Conservation (phyloP, 2,329 filamentous ascomycete species). For the Elsinoe perseae region DNA sequence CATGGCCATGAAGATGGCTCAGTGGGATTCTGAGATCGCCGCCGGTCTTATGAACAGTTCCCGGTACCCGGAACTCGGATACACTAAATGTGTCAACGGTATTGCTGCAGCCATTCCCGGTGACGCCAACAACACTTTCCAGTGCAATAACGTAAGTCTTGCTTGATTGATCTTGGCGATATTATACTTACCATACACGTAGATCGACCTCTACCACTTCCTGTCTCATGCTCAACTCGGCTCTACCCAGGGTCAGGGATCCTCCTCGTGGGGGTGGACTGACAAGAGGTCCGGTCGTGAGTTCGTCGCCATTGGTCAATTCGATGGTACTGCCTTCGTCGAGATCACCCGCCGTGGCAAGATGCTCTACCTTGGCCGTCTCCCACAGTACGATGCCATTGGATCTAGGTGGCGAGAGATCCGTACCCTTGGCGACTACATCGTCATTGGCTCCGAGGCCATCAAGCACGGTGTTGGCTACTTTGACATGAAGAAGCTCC, state of each 20-base stretch:
- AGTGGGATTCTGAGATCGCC: conserved; percentile 31
- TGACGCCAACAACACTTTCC: conserved; percentile 43
- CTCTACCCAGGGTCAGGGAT: conserved; percentile 37
- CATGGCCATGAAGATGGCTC: conserved; percentile 25
- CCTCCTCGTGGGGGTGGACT: conserved; percentile 49
- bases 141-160: conserved; percentile 34
- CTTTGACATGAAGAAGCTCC: conserved; percentile 54
- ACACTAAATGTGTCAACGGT: conserved; percentile 37
- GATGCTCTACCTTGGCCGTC: conserved; percentile 46
- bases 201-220: conserved; percentile 49
- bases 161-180: not conserved
- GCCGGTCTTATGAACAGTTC: conserved; percentile 32
- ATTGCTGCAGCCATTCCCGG: conserved; percentile 40
- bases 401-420: conserved; percentile 49
- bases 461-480: conserved; percentile 51
- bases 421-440: conserved; percentile 36
- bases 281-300: conserved; percentile 46
- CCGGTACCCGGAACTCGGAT: conserved; percentile 34
- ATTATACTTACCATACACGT: not conserved
- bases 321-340: conserved; percentile 48
- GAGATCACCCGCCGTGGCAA: conserved; percentile 47
- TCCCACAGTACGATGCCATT: conserved; percentile 41
- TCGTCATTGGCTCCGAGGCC: conserved; percentile 41
- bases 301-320: conserved; percentile 48
- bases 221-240: conserved; percentile 48